Conservation (phyloP, 768 basidiomycete genomes). For the Leucocoprinus sp. region DNA sequence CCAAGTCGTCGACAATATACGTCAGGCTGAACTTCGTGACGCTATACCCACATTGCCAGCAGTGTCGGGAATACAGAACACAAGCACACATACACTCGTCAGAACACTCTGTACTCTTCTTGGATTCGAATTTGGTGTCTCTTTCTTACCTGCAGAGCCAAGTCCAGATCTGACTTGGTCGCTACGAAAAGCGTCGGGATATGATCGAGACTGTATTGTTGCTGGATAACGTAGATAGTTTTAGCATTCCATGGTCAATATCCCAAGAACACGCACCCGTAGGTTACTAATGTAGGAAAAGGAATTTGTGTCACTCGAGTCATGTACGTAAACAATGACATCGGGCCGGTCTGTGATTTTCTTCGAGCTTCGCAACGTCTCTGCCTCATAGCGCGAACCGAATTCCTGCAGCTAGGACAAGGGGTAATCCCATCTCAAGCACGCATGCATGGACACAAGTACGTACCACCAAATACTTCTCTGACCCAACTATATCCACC, state of each 20-base stretch:
- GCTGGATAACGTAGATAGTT: constrained; percentile 37
- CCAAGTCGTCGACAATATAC: constrained; percentile 87
- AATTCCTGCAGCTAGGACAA: constrained; percentile 83
- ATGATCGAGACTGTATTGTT: constrained; percentile 94
- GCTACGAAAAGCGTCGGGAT: constrained; percentile 96
- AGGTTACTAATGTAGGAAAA: constrained; percentile 98
- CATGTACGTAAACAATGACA: constrained; percentile 92
- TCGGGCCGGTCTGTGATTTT: constrained; percentile 85
- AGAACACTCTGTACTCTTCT: constrained; percentile 4
- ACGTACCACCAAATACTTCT: constrained; percentile 94
- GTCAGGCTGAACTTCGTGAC: constrained; percentile 98
- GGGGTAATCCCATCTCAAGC: background rate
- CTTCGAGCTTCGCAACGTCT: constrained; percentile 80
- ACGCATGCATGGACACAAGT: background rate
- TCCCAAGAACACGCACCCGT: constrained; percentile 43
- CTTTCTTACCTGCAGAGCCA: constrained; percentile 74
- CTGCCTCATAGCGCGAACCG: constrained; percentile 90
- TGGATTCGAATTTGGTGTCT: too few relatives aligned
- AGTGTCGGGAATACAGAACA: too few relatives aligned
- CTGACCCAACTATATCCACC: constrained; percentile 88
- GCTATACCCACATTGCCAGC: constrained; percentile 38
- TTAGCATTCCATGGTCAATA: background rate
- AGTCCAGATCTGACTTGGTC: constrained; percentile 97
- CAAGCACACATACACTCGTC: background rate
- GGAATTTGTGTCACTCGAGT: constrained; percentile 97